Evolutionary conservation across 257 asterid genomes (phyloP).

Genomic region (Solanum chmielewskii): DNA sequence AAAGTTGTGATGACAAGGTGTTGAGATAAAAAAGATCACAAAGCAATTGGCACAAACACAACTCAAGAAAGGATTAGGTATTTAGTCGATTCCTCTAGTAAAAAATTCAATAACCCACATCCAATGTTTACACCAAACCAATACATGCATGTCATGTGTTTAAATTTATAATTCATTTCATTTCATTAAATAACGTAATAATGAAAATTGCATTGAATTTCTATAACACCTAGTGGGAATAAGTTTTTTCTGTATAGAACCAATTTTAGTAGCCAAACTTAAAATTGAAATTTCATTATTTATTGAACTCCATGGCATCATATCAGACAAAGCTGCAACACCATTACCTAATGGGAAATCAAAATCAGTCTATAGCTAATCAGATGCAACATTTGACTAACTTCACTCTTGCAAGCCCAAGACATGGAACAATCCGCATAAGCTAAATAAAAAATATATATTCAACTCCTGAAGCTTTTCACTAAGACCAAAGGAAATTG

Average conservation of each 20-base stretch:
- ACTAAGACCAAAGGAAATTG: not conserved
- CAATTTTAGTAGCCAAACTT: too few species aligned
- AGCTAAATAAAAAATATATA: not conserved
- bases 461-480: not conserved
- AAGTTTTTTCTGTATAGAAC: too few species aligned
- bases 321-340: not conserved
- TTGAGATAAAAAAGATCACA: not conserved
- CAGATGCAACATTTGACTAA: not conserved
- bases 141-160: too few species aligned
- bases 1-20: not conserved
- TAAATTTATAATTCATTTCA: too few species aligned
- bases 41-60: not conserved
- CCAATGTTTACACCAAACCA: too few species aligned
- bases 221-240: fast-evolving
- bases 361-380: not conserved
- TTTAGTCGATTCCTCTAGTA: not conserved
- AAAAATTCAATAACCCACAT: not conserved
- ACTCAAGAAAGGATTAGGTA: not conserved
- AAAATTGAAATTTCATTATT: too few species aligned
- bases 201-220: too few species aligned
- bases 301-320: too few species aligned
- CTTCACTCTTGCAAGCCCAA: not conserved
- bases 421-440: not conserved
- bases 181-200: too few species aligned
- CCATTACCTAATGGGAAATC: not conserved